A percentile compares a stretch with the other conserved stretches of the same genome.
phyloP scores from a whole-genome alignment of 1,284 basidiomycete genomes.

The Lignosus rhinocerotis region DNA sequence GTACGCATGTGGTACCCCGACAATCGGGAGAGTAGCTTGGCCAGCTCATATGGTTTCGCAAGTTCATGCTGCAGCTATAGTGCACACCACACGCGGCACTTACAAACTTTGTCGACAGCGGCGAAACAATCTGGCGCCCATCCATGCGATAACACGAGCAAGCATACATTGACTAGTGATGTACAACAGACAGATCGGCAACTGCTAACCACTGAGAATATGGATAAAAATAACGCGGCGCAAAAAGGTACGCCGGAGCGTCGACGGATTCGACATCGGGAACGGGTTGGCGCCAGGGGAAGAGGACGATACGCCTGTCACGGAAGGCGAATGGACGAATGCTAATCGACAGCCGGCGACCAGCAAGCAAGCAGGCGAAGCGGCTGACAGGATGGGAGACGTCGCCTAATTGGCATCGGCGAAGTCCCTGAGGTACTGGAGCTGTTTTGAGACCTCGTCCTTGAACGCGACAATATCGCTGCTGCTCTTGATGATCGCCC shows the following conservation, averaged over 20 bases:
- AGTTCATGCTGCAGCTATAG: too few species aligned
- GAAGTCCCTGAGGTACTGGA: constrained; percentile 65
- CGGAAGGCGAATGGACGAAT: too few species aligned
- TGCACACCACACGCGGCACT: too few species aligned
- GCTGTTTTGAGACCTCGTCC: constrained; percentile 63
- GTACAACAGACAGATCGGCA: background rate
- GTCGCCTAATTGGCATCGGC: constrained; percentile 53
- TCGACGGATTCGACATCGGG: too few species aligned
- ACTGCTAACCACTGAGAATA: background rate
- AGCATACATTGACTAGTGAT: background rate
- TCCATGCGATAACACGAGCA: background rate
- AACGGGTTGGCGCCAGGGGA: background rate
- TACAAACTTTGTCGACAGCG: too few species aligned
- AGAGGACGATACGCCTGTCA: background rate
- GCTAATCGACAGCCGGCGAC: too few species aligned
- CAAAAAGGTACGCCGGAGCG: background rate
- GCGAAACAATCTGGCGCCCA: too few species aligned
- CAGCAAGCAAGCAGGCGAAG: too few species aligned
- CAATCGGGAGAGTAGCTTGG: too few species aligned
- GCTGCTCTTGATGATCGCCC: constrained; percentile 77
- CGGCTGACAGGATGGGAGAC: constrained; percentile 1
- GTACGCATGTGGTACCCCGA: too few species aligned
- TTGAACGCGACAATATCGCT: constrained; percentile 79
- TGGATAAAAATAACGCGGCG: background rate
- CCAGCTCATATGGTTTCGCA: too few species aligned